phyloP scores from a whole-genome alignment of 192 early-diverging fungal species.

The Entomortierella lignicola region DNA sequence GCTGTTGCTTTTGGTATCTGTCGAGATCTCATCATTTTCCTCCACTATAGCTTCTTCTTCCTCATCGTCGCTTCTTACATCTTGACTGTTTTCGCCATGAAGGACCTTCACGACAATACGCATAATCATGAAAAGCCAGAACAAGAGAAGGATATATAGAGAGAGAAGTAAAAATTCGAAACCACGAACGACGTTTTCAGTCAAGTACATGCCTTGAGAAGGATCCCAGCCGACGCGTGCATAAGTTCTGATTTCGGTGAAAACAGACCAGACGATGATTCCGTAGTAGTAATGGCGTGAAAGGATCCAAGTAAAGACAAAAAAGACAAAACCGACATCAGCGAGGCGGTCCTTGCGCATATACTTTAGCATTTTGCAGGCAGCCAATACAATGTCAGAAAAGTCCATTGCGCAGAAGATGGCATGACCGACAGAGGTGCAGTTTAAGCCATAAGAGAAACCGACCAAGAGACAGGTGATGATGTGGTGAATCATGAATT shows the following conservation, averaged over 20 bases:
- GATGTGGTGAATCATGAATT: slow-evolving; percentile 72
- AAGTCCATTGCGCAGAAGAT: slow-evolving; percentile 74
- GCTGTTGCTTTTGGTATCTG: background rate
- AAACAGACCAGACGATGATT: slow-evolving; percentile 68
- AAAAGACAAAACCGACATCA: slow-evolving; percentile 73
- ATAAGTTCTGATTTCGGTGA: slow-evolving; percentile 61
- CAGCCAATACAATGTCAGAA: slow-evolving; percentile 68
- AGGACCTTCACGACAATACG: slow-evolving; percentile 70
- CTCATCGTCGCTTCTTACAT: slow-evolving; percentile 80
- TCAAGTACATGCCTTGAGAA: slow-evolving; percentile 57
- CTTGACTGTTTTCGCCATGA: slow-evolving; percentile 64
- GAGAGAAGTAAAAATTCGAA: slow-evolving; percentile 64
- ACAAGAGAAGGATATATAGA: slow-evolving; percentile 69
- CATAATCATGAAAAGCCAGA: slow-evolving; percentile 76
- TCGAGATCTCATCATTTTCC: background rate
- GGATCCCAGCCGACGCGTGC: slow-evolving; percentile 64
- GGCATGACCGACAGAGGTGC: slow-evolving; percentile 71
- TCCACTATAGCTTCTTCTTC: slow-evolving; percentile 34
- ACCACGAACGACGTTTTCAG: slow-evolving; percentile 53
- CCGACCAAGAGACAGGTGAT: slow-evolving; percentile 69
- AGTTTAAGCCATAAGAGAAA: slow-evolving; percentile 67
- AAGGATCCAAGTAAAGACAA: slow-evolving; percentile 79
- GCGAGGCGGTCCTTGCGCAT: slow-evolving; percentile 63
- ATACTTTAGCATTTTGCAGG: slow-evolving; percentile 83
- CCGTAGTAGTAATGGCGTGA: slow-evolving; percentile 81